phyloP scores from a whole-genome alignment of 352 stramenopile species.

The Phytophthora pinifolia region DNA sequence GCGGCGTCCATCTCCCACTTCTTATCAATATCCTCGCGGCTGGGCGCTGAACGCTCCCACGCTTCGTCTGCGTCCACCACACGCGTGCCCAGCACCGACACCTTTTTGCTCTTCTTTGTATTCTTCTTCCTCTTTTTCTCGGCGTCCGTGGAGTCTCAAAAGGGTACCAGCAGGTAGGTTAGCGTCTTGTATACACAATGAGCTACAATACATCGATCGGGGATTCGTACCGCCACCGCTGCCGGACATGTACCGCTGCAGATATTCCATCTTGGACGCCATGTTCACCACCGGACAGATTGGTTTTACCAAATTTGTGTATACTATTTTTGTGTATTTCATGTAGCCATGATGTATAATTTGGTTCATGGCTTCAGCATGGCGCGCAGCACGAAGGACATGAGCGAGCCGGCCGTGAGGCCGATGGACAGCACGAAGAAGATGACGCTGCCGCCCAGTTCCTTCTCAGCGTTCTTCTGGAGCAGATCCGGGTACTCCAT shows the following conservation, averaged over 20 bases:
- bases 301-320: constrained; percentile 1
- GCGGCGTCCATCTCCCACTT: constrained; percentile 61
- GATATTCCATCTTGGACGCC: constrained; percentile 77
- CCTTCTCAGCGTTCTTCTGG: constrained; percentile 59
- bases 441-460: constrained; percentile 76
- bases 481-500: constrained; percentile 78
- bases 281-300: constrained; percentile 23
- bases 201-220: background rate
- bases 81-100: constrained; percentile 21
- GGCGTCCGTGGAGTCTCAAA: constrained; percentile 24
- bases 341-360: background rate
- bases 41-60: constrained; percentile 53
- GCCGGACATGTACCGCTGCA: constrained; percentile 73
- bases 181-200: constrained; percentile 9
- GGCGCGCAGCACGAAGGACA: constrained; percentile 72
- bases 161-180: constrained; percentile 1
- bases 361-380: constrained; percentile 68
- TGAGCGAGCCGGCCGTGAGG: constrained; percentile 68
- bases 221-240: constrained; percentile 27
- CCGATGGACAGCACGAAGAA: constrained; percentile 81
- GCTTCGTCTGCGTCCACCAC: constrained; percentile 66
- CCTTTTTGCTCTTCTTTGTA: constrained; percentile 62
- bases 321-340: constrained; percentile 5
- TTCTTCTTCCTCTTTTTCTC: constrained; percentile 60
- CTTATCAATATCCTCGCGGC: constrained; percentile 48